These are phyloP conservation scores for Solanum ossicruentum DNA, from an alignment of 257 asterid genomes.

Conservation along the genomic window DNA sequence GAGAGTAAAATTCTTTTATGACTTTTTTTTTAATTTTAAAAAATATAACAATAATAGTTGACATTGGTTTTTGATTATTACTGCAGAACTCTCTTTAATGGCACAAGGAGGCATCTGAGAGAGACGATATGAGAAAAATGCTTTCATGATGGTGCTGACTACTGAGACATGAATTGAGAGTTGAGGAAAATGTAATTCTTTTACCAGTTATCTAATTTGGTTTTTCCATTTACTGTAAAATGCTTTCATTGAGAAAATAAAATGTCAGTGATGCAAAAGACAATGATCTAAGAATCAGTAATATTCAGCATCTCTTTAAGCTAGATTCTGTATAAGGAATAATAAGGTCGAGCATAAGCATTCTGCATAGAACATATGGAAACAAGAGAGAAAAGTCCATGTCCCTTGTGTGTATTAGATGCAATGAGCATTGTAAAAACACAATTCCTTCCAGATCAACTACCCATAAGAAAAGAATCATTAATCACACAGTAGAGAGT, in stretches of 20 bases:
- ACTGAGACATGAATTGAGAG: neutral
- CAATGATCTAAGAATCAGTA: neutral
- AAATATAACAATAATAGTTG: neutral
- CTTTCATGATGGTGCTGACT: neutral
- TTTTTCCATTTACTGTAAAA: neutral
- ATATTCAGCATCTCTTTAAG: neutral
- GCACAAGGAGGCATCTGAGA: conserved; percentile 20
- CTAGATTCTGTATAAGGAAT: neutral
- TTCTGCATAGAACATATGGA: neutral
- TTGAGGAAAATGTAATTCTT: neutral
- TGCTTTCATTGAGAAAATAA: neutral
- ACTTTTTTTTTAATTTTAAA: neutral
- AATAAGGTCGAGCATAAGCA: neutral
- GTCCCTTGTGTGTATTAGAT: neutral
- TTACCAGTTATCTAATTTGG: neutral
- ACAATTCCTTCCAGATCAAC: neutral
- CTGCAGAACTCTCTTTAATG: neutral
- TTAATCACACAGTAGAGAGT: neutral
- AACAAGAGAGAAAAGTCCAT: neutral
- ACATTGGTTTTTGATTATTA: neutral
- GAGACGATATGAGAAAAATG: neutral
- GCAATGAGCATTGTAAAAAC: neutral
- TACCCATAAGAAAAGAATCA: neutral
- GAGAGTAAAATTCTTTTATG: conserved; percentile 28
- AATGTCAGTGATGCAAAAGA: neutral